Evolutionary conservation across 176 grass and related monocot genomes (phyloP).

Genomic region (Cocos nucifera): DNA sequence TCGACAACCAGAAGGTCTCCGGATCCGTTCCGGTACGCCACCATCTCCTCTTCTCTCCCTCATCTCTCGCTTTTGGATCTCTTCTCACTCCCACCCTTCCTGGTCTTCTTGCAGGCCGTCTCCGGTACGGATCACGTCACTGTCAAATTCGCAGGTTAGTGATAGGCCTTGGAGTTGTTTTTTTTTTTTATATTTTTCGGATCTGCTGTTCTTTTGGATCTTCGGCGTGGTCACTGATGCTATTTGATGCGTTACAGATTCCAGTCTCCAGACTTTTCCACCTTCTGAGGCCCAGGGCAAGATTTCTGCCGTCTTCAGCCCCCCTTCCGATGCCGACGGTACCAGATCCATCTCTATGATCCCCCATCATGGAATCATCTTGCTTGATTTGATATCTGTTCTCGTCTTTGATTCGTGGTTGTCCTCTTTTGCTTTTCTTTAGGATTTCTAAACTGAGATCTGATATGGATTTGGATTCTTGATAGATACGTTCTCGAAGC

Average conservation of each 20-base stretch:
- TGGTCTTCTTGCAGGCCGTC: conserved; percentile 33
- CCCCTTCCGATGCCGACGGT: conserved; percentile 92
- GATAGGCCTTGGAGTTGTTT: neutral
- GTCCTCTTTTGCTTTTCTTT: neutral
- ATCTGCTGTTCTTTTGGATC: too few species aligned
- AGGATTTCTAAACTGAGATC: conserved; percentile 17
- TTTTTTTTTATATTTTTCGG: too few species aligned
- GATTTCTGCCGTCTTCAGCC: conserved; percentile 79
- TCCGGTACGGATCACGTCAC: conserved; percentile 55
- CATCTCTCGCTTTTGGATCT: conserved; percentile 7
- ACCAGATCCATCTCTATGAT: conserved; percentile 27
- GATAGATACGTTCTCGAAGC: conserved; percentile 76
- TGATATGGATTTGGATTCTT: conserved; percentile 8
- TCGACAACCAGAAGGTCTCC: conserved; percentile 81
- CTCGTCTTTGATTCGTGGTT: neutral
- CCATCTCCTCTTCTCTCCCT: too few species aligned
- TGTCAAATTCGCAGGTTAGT: conserved; percentile 58
- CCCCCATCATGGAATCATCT: neutral
- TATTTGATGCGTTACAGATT: conserved; percentile 34
- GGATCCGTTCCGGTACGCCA: conserved; percentile 76
- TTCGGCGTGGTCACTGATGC: neutral
- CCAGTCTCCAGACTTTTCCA: conserved; percentile 87
- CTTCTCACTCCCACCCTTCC: too few species aligned
- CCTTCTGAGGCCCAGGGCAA: conserved; percentile 76
- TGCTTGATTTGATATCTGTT: neutral